phyloP scores from a whole-genome alignment of 2,329 filamentous ascomycete genomes.

The Penicillium digitatum region DNA sequence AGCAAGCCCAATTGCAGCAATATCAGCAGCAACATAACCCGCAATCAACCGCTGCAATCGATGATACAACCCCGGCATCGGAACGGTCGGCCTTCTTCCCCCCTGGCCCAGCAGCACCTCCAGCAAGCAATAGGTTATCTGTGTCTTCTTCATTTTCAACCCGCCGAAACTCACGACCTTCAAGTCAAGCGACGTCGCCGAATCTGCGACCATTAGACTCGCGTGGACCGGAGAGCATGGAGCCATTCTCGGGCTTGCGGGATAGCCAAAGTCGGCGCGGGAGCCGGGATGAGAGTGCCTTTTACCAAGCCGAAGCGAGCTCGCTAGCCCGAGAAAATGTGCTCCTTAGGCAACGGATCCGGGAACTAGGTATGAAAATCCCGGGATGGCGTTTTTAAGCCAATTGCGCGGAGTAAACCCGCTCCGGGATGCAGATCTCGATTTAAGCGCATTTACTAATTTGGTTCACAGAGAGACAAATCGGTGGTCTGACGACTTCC shows the following conservation, averaged over 20 bases:
- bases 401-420: background rate
- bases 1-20: constrained; percentile 46
- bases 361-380: constrained; percentile 42
- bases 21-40: constrained; percentile 31
- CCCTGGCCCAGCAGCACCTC: constrained; percentile 17
- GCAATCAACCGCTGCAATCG: constrained; percentile 35
- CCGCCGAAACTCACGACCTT: constrained; percentile 33
- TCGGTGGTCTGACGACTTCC: constrained; percentile 16
- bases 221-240: constrained; percentile 24
- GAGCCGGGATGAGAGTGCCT: constrained; percentile 46
- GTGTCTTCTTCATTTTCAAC: constrained; percentile 34
- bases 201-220: constrained; percentile 34
- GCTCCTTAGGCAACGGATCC: constrained; percentile 46
- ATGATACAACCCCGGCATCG: constrained; percentile 43
- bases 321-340: constrained; percentile 48
- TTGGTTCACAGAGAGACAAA: constrained; percentile 20
- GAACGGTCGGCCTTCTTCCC: constrained; percentile 43
- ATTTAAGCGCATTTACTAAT: background rate
- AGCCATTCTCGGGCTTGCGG: constrained; percentile 27
- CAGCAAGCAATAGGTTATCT: constrained; percentile 32
- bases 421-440: background rate
- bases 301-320: constrained; percentile 47
- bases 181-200: constrained; percentile 39
- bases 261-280: constrained; percentile 33
- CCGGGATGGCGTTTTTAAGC: background rate